Base-by-base conservation (phyloP, 2,329 filamentous ascomycete species). In the Colletotrichum karsti region DNA sequence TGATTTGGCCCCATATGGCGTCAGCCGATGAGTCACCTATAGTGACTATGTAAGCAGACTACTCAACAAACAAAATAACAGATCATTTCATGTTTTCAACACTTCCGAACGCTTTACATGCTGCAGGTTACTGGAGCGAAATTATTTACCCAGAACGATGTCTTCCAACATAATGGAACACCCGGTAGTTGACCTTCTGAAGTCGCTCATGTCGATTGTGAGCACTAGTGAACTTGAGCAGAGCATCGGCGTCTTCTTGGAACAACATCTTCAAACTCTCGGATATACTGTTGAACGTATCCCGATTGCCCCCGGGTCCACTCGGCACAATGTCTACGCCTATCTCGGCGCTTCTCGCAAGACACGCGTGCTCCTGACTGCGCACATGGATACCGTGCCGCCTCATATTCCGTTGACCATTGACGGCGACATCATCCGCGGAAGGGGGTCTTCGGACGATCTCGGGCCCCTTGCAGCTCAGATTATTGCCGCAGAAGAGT, bases 371-470 rank as follows among this genome's bases (percentile, higher is more conserved):
- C 76, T 78, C 24, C 73, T 79, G 18, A 77, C 77, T 6, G 73
- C 75, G 1, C 78, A 80, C 69, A 78, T 79, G 74, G 77, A 79
- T 56, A 79, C 78, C 8, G 82, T 85, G 4, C 84, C 86, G 1
- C 86, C 86, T 0, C 86, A 82, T 73, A 85, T 85, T 72, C 85
- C 85, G 0, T 86, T 87, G 72, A 81, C 81, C 39, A 71, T 77
- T 12, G 73, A 76, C 6, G 73, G 72, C 8, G 75, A 76, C 20
- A 73, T 74, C 13, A 83, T 87, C 35, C 82, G 81, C 28, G 86
- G 87, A 2, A 81, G 87, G 7, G 87, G 78, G 6, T 75, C 78
- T 15, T 79, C 76, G 58, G 78, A 80, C 46, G 78, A 79, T 35
- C 73, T 78, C 35, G 78, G 76, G 0, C 75, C 76, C 0, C 59